Percentiles rank a stretch among this genome's conserved stretches.
These are phyloP conservation scores for Pleoardoris graminearum DNA, from an alignment of 2,329 filamentous ascomycete species.

Conservation along the genomic window DNA sequence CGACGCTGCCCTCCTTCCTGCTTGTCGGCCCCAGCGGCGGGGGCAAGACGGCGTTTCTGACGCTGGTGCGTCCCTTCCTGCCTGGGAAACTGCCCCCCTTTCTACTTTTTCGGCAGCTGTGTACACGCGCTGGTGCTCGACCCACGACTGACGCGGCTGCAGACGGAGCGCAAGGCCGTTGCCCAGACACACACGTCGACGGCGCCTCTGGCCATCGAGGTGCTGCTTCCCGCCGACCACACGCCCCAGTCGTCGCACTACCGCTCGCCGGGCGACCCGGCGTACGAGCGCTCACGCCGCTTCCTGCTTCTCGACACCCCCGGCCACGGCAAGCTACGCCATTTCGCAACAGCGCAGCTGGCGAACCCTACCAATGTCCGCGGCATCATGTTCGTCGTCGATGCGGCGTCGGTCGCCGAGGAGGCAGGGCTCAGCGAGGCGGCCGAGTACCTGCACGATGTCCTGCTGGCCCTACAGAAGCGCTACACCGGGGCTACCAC, in stretches of 20 bases:
- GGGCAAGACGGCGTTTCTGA: conserved; percentile 89
- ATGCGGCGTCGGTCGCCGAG: conserved; percentile 63
- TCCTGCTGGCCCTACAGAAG: conserved; percentile 82
- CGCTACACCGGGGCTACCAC: conserved; percentile 62
- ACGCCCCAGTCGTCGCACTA: conserved; percentile 63
- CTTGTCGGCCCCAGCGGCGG: conserved; percentile 78
- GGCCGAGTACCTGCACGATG: conserved; percentile 84
- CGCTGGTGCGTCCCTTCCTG: conserved; percentile 59
- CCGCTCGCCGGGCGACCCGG: conserved; percentile 67
- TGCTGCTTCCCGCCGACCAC: conserved; percentile 60
- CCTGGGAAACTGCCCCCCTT: neutral
- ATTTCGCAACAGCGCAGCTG: conserved; percentile 62
- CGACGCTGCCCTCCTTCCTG: conserved; percentile 73
- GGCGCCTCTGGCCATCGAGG: conserved; percentile 58
- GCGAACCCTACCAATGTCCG: conserved; percentile 56
- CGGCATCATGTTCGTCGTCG: conserved; percentile 85
- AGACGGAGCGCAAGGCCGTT: conserved; percentile 60
- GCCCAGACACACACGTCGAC: conserved; percentile 56
- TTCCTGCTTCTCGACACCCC: conserved; percentile 87
- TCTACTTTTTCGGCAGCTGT: neutral
- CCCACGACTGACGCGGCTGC: conserved; percentile 1
- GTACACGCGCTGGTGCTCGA: neutral
- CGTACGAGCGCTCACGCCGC: conserved; percentile 59
- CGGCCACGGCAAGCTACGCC: conserved; percentile 90
- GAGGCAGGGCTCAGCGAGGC: conserved; percentile 65